Evolutionary conservation across 306 rosid genomes (phyloP).

Genomic region (Ormosia emarginata): DNA sequence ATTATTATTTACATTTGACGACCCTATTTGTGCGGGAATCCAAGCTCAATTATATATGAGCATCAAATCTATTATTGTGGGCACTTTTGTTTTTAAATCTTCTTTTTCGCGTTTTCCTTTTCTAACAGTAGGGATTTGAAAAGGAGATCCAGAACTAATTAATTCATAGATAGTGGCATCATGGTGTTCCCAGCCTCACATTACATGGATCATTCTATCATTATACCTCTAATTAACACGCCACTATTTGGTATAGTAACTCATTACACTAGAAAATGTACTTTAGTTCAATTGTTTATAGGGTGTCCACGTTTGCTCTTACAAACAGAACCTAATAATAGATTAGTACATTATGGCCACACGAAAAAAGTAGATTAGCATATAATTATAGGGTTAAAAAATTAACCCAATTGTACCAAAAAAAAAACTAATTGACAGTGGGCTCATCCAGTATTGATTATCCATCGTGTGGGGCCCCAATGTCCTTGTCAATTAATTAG

Average conservation of each 20-base stretch:
- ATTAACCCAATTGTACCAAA: not conserved
- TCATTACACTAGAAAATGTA: not conserved
- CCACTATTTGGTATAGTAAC: not conserved
- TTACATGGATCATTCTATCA: not conserved
- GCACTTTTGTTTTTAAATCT: not conserved
- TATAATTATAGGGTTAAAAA: not conserved
- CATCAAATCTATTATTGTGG: no score
- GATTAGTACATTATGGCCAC: not conserved
- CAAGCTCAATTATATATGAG: not conserved
- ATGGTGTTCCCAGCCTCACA: not conserved
- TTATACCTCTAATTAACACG: not conserved
- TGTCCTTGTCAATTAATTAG: conserved; percentile 13
- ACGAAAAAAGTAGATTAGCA: not conserved
- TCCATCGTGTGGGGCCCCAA: not conserved
- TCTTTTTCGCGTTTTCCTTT: not conserved
- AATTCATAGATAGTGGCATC: not conserved
- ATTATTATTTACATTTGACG: not conserved
- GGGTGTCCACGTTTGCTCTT: not conserved
- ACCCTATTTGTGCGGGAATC: not conserved
- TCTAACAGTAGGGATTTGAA: not conserved
- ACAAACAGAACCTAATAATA: not conserved
- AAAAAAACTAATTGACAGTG: no score
- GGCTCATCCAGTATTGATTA: conserved; percentile 5
- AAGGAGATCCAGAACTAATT: not conserved
- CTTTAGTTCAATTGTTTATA: not conserved